These are phyloP conservation scores for Jamesozyma jinghongensis DNA, from an alignment of 805 yeast genomes.

Conservation along the genomic window DNA sequence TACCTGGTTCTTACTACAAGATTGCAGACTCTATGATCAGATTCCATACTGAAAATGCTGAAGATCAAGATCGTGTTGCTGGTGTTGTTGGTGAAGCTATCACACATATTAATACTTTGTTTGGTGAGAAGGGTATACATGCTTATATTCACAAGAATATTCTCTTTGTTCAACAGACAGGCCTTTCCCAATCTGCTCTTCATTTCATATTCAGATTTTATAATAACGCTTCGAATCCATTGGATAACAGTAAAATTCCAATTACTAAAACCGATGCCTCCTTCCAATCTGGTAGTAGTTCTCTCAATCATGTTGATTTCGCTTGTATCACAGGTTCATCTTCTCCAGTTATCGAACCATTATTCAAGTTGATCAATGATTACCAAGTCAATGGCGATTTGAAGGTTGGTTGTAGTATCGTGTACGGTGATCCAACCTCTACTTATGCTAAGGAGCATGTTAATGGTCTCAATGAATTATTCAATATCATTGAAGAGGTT, in stretches of 20 bases:
- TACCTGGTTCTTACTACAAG: conserved; percentile 69
- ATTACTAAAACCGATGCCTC: conserved; percentile 13
- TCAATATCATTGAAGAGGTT: conserved; percentile 37
- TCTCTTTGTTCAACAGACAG: conserved; percentile 62
- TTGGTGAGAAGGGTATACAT: conserved; percentile 55
- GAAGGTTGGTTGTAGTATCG: conserved; percentile 49
- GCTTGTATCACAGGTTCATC: conserved; percentile 57
- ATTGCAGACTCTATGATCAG: conserved; percentile 68
- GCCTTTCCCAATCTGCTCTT: conserved; percentile 48
- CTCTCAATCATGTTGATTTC: conserved; percentile 31
- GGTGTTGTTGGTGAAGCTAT: conserved; percentile 75
- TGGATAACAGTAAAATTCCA: conserved; percentile 23
- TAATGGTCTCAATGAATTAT: conserved; percentile 61
- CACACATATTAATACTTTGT: conserved; percentile 73
- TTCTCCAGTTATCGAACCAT: conserved; percentile 60
- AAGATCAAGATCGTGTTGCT: conserved; percentile 52
- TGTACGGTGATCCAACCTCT: conserved; percentile 42
- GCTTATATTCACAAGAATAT: conserved; percentile 65
- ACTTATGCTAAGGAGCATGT: conserved; percentile 57
- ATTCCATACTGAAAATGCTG: conserved; percentile 64
- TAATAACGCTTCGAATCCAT: conserved; percentile 19
- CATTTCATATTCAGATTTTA: conserved; percentile 40
- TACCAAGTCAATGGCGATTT: conserved; percentile 32
- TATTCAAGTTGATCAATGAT: conserved; percentile 45
- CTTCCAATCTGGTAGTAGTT: conserved; percentile 6